phyloP scores from a whole-genome alignment of 163 green algal genomes.

The Coccomyxa subellipsoidea region DNA sequence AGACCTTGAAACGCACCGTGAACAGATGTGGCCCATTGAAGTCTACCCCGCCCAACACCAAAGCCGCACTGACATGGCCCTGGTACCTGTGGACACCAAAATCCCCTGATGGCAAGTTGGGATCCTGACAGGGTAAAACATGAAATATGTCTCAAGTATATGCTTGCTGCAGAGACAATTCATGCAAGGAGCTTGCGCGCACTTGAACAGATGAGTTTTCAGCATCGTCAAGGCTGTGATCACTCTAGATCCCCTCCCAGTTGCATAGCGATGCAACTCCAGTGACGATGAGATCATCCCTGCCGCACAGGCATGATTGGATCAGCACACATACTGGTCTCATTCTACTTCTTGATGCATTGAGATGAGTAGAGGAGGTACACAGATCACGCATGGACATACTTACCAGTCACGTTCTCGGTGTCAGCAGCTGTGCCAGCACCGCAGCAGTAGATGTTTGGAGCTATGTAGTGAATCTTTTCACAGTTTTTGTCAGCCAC shows the following conservation, averaged over 20 bases:
- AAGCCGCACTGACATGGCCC: slow-evolving; percentile 89
- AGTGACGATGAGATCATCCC: slow-evolving; percentile 91
- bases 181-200: slow-evolving; percentile 3
- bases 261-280: slow-evolving; percentile 87
- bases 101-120: background rate
- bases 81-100: slow-evolving; percentile 74
- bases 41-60: slow-evolving; percentile 95
- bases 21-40: slow-evolving; percentile 94
- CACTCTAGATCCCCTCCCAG: slow-evolving; percentile 75
- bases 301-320: slow-evolving; percentile 27
- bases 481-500: slow-evolving; percentile 99
- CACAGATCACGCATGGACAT: background rate
- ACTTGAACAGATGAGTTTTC: slow-evolving; percentile 96
- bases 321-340: background rate
- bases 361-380: background rate
- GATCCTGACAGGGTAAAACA: too few species aligned
- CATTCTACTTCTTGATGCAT: background rate
- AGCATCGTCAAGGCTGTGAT: slow-evolving; percentile 94
- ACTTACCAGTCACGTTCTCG: slow-evolving; percentile 88
- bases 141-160: too few species aligned
- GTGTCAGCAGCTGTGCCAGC: slow-evolving; percentile 96
- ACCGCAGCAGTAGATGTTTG: slow-evolving; percentile 99
- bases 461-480: slow-evolving; percentile 98
- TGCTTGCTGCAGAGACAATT: too few species aligned
- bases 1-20: slow-evolving; percentile 56